Percentiles rank a stretch among this genome's conserved stretches.
These are phyloP conservation scores for Candida labiduridarum DNA, from an alignment of 1,139 yeast species.

Conservation along the genomic window DNA sequence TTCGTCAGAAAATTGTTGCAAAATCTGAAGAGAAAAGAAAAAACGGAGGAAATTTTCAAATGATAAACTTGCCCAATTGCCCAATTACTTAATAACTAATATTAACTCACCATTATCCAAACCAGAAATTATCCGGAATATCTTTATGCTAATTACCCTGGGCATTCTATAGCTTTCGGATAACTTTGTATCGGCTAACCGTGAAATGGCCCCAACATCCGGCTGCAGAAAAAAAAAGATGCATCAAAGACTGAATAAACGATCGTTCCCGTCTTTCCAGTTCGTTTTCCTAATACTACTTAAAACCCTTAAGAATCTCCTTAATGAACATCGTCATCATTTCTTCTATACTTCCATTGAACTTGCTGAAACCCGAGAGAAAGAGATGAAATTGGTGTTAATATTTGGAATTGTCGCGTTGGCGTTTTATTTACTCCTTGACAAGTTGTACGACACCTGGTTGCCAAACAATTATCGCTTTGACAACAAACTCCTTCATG, in stretches of 20 bases:
- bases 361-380: neutral
- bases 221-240: neutral
- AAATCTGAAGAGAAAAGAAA: neutral
- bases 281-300: neutral
- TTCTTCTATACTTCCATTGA: neutral
- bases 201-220: neutral
- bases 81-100: no score
- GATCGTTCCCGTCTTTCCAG: neutral
- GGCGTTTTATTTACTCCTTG: conserved; percentile 32
- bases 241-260: neutral
- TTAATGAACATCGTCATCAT: neutral
- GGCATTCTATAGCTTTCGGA: neutral
- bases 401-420: conserved; percentile 24
- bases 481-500: conserved; percentile 50
- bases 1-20: neutral
- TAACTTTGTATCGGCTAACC: neutral
- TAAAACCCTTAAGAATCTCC: neutral
- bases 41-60: no score
- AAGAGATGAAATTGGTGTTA: conserved; percentile 16
- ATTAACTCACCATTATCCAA: no score
- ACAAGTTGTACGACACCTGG: conserved; percentile 57
- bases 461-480: conserved; percentile 68
- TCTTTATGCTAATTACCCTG: no score
- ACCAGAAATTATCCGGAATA: no score
- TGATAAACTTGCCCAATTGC: no score